Conservation (phyloP, 768 basidiomycete species). For the Kwoniella newhampshirensis region DNA sequence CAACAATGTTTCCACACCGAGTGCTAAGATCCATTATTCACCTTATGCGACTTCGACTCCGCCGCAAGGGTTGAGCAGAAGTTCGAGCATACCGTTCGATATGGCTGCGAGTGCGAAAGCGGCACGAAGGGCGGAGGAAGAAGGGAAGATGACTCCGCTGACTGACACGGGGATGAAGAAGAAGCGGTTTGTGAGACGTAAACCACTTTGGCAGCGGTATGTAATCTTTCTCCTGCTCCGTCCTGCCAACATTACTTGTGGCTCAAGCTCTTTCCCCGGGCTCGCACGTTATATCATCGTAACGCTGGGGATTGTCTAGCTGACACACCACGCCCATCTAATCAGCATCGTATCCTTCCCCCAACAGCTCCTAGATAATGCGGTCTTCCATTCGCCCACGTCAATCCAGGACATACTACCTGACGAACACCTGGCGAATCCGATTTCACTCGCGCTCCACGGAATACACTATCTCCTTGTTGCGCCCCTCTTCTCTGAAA, state of each 20-base stretch:
- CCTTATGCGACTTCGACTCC: conserved; percentile 42
- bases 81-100: conserved; percentile 47
- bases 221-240: conserved; percentile 1
- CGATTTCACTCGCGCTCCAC: conserved; percentile 33
- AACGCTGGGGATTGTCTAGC: no score
- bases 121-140: conserved; percentile 24
- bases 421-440: conserved; percentile 36
- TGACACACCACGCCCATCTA: no score
- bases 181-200: conserved; percentile 39
- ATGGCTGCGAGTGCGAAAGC: conserved; percentile 42
- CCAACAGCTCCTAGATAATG: conserved; percentile 24
- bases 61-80: conserved; percentile 31
- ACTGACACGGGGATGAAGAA: conserved; percentile 10
- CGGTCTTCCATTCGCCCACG: conserved; percentile 24
- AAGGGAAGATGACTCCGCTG: conserved; percentile 11
- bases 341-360: conserved; percentile 31
- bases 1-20: conserved; percentile 30
- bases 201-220: conserved; percentile 40
- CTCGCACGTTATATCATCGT: no score
- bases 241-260: no score
- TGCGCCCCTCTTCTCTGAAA: conserved; percentile 34
- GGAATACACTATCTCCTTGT: conserved; percentile 35
- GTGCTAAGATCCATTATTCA: conserved; percentile 39
- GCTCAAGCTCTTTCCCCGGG: no score
- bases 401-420: conserved; percentile 39